These are phyloP conservation scores for Albugo candida DNA, from an alignment of 352 stramenopile species.

Conservation along the genomic window DNA sequence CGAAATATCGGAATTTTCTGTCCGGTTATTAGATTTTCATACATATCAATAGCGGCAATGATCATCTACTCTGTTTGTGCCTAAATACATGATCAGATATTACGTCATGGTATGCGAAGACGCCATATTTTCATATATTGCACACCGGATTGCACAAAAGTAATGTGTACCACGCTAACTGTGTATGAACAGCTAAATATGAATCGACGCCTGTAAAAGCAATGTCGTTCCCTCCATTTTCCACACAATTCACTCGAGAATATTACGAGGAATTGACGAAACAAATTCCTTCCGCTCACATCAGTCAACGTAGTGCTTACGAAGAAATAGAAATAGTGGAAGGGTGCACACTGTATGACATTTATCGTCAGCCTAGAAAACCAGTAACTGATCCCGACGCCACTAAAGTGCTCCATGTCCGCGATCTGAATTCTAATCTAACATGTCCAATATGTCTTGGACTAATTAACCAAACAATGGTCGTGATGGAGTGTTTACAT, in stretches of 20 bases:
- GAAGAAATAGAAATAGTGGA: constrained; percentile 73
- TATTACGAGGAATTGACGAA: constrained; percentile 42
- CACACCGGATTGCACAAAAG: too few relatives aligned
- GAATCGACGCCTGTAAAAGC: too few relatives aligned
- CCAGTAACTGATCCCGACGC: constrained; percentile 30
- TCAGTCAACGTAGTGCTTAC: constrained; percentile 64
- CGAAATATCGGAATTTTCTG: too few relatives aligned
- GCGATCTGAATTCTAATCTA: constrained; percentile 62
- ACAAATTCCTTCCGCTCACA: constrained; percentile 16
- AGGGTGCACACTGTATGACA: constrained; percentile 78
- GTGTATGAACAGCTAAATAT: too few relatives aligned
- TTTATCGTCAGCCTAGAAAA: constrained; percentile 62
- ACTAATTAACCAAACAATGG: constrained; percentile 64
- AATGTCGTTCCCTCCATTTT: too few relatives aligned
- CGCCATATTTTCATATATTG: too few relatives aligned
- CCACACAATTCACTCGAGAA: constrained; percentile 32
- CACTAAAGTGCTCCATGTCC: constrained; percentile 37
- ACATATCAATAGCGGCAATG: too few relatives aligned
- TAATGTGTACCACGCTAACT: too few relatives aligned
- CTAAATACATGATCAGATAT: too few relatives aligned
- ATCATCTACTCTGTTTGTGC: too few relatives aligned
- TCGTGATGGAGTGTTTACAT: constrained; percentile 84
- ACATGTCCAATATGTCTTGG: constrained; percentile 78
- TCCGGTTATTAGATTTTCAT: too few relatives aligned
- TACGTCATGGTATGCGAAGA: too few relatives aligned